phyloP scores from a whole-genome alignment of 2,329 filamentous ascomycete genomes.

The Cladobotryum mycophilum region DNA sequence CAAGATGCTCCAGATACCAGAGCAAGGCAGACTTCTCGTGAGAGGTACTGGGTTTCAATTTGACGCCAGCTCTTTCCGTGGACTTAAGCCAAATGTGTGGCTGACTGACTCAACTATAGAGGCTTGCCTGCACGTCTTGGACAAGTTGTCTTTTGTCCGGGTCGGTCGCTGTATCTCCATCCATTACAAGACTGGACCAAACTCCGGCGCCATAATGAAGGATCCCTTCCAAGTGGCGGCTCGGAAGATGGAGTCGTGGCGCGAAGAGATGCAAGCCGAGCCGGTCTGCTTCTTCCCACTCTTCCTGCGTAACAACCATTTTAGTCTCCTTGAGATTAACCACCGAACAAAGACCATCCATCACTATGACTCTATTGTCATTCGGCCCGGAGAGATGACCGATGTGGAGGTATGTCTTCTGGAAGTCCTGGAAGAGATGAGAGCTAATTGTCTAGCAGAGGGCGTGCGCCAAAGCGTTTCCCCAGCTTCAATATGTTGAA shows the following conservation, averaged over 20 bases:
- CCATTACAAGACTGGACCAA: too few relatives aligned
- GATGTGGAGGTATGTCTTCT: slow-evolving; percentile 1
- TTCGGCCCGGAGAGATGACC: background rate
- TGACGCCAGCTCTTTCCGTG: too few relatives aligned
- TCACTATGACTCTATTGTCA: slow-evolving; percentile 8
- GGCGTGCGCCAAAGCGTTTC: slow-evolving; percentile 1
- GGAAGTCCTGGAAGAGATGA: background rate
- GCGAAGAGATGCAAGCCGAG: background rate
- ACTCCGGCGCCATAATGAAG: background rate
- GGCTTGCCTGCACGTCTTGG: too few relatives aligned
- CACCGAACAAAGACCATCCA: background rate
- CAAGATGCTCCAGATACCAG: background rate
- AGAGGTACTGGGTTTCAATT: too few relatives aligned
- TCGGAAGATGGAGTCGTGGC: slow-evolving; percentile 8
- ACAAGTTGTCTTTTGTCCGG: too few relatives aligned
- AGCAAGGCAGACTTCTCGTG: background rate
- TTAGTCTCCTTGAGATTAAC: slow-evolving; percentile 11
- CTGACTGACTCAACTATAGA: too few relatives aligned
- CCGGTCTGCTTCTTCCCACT: slow-evolving; percentile 8
- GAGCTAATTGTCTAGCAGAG: background rate
- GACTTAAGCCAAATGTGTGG: too few relatives aligned
- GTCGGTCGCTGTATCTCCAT: too few relatives aligned
- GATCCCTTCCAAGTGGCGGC: slow-evolving; percentile 7
- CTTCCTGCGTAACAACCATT: slow-evolving; percentile 5
- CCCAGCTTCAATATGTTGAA: slow-evolving; percentile 1